Percentiles rank a stretch among this genome's conserved stretches.
Conservation (phyloP, 345 rosid species). For the Dipteronia dyeriana region DNA sequence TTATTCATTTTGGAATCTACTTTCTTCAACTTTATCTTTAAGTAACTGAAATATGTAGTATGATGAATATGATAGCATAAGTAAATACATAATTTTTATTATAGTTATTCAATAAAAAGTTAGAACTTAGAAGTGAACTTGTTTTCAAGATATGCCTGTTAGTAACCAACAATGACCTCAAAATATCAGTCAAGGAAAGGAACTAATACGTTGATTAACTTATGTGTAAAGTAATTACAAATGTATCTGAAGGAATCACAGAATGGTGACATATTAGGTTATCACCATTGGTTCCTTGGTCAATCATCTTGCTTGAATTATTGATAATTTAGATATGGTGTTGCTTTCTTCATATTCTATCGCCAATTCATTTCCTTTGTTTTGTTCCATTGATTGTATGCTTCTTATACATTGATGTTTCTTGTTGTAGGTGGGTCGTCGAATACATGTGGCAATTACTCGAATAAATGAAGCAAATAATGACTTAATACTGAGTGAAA, state of each 20-base stretch:
- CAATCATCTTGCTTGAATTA: background rate
- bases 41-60: background rate
- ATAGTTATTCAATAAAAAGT: background rate
- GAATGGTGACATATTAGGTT: background rate
- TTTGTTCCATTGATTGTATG: conserved; percentile 12
- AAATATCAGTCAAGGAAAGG: background rate
- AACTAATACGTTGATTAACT: background rate
- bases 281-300: background rate
- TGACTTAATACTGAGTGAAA: conserved; percentile 80
- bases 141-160: background rate
- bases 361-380: background rate
- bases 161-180: background rate
- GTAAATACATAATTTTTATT: background rate
- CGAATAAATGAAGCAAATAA: conserved; percentile 71
- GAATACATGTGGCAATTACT: conserved; percentile 51
- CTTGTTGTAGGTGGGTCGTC: conserved; percentile 67
- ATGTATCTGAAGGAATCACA: background rate
- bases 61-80: background rate
- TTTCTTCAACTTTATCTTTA: background rate
- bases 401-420: conserved; percentile 12
- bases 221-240: background rate
- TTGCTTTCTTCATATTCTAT: background rate
- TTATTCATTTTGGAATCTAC: background rate
- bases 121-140: background rate
- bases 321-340: background rate